phyloP scores from a whole-genome alignment of 2,329 filamentous ascomycete species.

The Pezicula neosporulosa region DNA sequence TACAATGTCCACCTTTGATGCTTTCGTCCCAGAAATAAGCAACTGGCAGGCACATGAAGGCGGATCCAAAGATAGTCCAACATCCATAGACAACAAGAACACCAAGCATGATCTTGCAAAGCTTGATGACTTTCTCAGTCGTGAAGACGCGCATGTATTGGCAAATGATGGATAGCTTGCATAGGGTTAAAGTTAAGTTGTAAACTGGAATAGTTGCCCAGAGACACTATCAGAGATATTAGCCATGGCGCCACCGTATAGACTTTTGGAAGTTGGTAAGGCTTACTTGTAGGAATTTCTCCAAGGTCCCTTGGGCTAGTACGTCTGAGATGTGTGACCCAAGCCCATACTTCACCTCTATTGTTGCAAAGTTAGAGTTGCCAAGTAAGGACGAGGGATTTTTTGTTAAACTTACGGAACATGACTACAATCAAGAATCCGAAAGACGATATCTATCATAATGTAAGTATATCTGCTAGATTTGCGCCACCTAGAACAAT shows the following conservation, averaged over 20 bases:
- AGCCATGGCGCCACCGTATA: neutral
- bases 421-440: neutral
- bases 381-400: no score
- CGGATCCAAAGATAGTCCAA: conserved; percentile 22
- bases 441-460: neutral
- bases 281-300: neutral
- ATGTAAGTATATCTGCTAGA: neutral
- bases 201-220: conserved; percentile 25
- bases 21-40: conserved; percentile 1
- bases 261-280: neutral
- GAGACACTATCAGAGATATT: conserved; percentile 10
- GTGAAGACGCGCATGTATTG: conserved; percentile 25
- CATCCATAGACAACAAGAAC: conserved; percentile 22
- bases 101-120: conserved; percentile 17
- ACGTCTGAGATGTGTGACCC: neutral
- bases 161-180: conserved; percentile 26
- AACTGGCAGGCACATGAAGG: conserved; percentile 24
- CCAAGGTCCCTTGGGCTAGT: neutral
- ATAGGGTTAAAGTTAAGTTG: conserved; percentile 20
- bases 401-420: neutral
- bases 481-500: neutral
- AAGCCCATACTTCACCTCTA: neutral
- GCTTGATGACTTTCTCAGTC: conserved; percentile 15
- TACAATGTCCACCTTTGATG: neutral
- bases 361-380: neutral